Base-by-base conservation (phyloP, 352 stramenopile species). In the Globisporangium splendens region DNA sequence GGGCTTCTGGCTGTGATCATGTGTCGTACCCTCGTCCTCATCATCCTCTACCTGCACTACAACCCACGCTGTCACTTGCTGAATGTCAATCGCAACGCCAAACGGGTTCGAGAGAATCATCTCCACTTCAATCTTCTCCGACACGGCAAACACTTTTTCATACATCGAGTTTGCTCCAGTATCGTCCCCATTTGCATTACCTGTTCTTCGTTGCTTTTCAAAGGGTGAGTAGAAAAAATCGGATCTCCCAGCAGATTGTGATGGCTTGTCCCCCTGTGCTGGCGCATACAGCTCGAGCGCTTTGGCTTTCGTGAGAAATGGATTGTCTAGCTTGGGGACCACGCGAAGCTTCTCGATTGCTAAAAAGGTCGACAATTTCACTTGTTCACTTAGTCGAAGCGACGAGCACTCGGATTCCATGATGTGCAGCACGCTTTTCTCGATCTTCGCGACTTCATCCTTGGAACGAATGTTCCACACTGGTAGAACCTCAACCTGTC, bases 141-240 rank as follows among this genome's bases (percentile, higher is more conserved):
- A 50, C 43, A 81, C 58, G 6, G 86, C 73, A 51, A 88, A 89
- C 8, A 55, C 61, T 18, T 51, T 61, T 56, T 86, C 70, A 44
- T 79, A 75, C 42, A 65, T 70, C 22, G 44, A 31, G 39, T 38
- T 18, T 14, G 46, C 38, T 46, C 62, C 47, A 22, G 38, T 56
- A 0, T 75, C 63, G 8, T 66, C 50, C 35, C 35, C 60, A 6
- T 44, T 43, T 4, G 69, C 56, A 22, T 71, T 54, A 44, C 49
- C 59, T 1, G 43, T 46, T 39, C 46, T 31, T 51, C 56, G 65
- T 8, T 20, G 65, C 44, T 79, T 80, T n/a, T 84, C 75, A 21
- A 85, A 84, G 1, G 77, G 77, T 3, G 77, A 86, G 62, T 82
- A 85, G 53, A 84, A 81, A 53, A 83, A 86, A 35, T 80, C 76